A percentile compares a stretch with the other conserved stretches of the same genome.
phyloP scores from a whole-genome alignment of 306 rosid species.

The Sechiopsis laciniata region DNA sequence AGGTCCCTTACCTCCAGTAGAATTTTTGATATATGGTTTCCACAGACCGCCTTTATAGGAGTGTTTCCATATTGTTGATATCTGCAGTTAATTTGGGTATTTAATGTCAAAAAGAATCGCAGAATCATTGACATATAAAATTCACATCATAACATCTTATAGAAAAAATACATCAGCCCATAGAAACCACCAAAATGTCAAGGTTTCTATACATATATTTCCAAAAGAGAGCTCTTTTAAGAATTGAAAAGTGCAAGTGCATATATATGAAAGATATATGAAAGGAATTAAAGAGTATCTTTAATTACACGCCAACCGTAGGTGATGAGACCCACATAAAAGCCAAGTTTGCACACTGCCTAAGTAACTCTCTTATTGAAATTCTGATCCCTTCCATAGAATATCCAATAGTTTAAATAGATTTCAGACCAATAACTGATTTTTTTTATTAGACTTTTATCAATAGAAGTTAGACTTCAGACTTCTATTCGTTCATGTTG shows the following conservation, averaged over 20 bases:
- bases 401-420: neutral
- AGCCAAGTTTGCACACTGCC: conserved; percentile 1
- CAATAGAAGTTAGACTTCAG: neutral
- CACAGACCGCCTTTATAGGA: conserved; percentile 66
- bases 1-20: conserved; percentile 53
- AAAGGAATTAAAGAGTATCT: conserved; percentile 8
- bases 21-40: conserved; percentile 64
- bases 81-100: conserved; percentile 41
- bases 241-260: neutral
- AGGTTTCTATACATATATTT: conserved; percentile 4
- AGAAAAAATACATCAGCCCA: neutral
- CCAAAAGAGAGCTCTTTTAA: neutral
- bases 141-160: conserved; percentile 6
- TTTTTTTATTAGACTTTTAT: neutral
- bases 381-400: neutral
- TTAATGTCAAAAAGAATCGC: conserved; percentile 26
- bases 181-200: neutral
- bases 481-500: neutral
- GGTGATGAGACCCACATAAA: neutral
- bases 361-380: neutral
- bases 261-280: conserved; percentile 4
- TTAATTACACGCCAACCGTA: conserved; percentile 3
- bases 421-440: neutral
- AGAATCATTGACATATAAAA: conserved; percentile 11
- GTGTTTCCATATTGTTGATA: conserved; percentile 81